These are phyloP conservation scores for Amanita molliuscula DNA, from an alignment of 768 basidiomycete species.

Conservation along the genomic window DNA sequence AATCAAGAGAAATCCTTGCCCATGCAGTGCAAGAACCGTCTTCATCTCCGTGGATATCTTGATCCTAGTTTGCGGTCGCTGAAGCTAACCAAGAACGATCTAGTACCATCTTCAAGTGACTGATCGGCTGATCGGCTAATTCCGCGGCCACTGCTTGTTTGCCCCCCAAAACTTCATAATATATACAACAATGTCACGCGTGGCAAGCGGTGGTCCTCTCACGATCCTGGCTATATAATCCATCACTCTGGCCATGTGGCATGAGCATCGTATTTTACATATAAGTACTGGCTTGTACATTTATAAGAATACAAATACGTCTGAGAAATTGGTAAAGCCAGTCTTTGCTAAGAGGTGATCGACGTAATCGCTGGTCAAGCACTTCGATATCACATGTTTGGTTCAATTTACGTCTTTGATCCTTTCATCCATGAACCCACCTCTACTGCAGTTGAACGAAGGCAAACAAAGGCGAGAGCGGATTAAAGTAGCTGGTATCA, in stretches of 20 bases:
- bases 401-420: background rate
- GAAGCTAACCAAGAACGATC: background rate
- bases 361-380: no score
- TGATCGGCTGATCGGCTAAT: background rate
- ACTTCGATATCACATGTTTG: background rate
- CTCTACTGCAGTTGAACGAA: slow-evolving; percentile 42
- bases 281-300: no score
- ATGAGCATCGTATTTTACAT: no score
- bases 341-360: no score
- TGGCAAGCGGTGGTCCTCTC: no score
- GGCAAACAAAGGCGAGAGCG: slow-evolving; percentile 2
- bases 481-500: background rate
- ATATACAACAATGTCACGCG: no score
- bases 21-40: slow-evolving; percentile 31
- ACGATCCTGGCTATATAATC: no score
- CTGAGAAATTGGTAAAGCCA: no score
- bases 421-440: background rate
- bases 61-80: background rate
- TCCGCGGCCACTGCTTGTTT: background rate
- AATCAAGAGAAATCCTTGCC: slow-evolving; percentile 16
- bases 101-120: background rate
- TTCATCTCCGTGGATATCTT: slow-evolving; percentile 11
- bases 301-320: no score
- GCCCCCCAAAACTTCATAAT: no score
- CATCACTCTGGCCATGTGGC: no score